Base-by-base conservation (phyloP, 805 yeast genomes). In the Candida odintsovae region DNA sequence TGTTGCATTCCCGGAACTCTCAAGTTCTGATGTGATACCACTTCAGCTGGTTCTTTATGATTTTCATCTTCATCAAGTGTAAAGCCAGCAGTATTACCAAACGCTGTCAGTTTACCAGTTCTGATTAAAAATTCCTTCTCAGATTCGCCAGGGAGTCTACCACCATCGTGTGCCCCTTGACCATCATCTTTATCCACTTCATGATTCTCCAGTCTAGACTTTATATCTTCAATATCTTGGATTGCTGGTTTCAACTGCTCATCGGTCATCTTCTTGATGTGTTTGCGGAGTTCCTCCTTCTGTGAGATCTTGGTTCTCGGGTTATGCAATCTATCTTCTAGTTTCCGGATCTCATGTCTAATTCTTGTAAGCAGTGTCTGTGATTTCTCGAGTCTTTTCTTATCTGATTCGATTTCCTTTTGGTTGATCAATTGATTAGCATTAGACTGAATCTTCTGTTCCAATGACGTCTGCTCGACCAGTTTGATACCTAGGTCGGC, bases 61-160 rank as follows among this genome's bases (percentile, higher is more conserved):
- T 50, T 52, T 1, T 57, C 65, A 13, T 61, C 66, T 15, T 61
- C 68, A 2, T 68, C 73, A 4, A 59, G 55, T 12, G 53, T 72
- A 54, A 88, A 85, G 2, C 79, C 82, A 37, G 73, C 71, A 19
- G 78, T 67, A 26, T 78, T 77, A 11, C 97, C 95, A 70, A 94
- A 94, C 0, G 98, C 98, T 0, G 99, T 94, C 46, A 90, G 79
- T 62, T 89, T 82, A 25, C 99, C 99, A 0, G 92, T 90, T 52
- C 99, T 73, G 0, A 94, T 78, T 50, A 94, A 70, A 58, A 66
- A 90, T 43, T 90, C 97, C 47, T 78, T 78, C 58, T 85, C 86
- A 0, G 89, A 66, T 58, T 94, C 98, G n/a, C 77, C 86, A 0
- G 85, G 80, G 7, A 76, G 69, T 51, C 73, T 52, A 4, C 55